Conservation (phyloP, 2,329 filamentous ascomycete genomes). For the Hypoxylon sp. region DNA sequence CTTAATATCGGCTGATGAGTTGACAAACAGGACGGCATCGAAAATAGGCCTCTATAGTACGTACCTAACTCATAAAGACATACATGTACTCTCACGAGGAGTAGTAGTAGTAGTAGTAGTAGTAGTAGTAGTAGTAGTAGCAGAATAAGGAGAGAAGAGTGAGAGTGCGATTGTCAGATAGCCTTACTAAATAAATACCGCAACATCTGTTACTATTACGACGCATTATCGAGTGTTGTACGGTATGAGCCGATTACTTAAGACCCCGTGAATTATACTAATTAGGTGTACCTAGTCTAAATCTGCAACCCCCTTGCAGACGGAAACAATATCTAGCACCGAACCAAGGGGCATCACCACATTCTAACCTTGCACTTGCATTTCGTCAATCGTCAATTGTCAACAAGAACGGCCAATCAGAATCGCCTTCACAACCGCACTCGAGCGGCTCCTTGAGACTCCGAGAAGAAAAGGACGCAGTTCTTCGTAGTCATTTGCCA, state of each 20-base stretch:
- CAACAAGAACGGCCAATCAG: constrained; percentile 28
- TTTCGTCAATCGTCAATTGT: constrained; percentile 12
- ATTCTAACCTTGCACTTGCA: constrained; percentile 18
- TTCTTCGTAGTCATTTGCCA: constrained; percentile 1
- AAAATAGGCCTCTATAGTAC: background rate
- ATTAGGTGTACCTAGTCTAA: background rate
- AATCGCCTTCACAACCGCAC: constrained; percentile 13
- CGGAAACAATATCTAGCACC: background rate
- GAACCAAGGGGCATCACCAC: constrained; percentile 1
- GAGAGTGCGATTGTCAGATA: no score
- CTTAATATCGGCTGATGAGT: constrained; percentile 20
- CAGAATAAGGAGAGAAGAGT: no score
- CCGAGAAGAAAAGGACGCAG: constrained; percentile 16
- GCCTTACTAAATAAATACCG: no score
- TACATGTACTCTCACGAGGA: no score
- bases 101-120: no score
- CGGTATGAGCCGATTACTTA: constrained; percentile 2
- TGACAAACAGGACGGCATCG: constrained; percentile 18
- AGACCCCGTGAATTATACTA: background rate
- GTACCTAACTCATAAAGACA: no score
- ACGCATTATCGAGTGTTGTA: background rate
- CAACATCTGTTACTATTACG: background rate
- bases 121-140: no score
- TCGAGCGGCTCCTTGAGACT: constrained; percentile 25
- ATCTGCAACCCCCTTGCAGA: constrained; percentile 9